Base-by-base conservation (phyloP, 176 grass and related monocot genomes). In the bread wheat (Triticum aestivum) region DNA sequence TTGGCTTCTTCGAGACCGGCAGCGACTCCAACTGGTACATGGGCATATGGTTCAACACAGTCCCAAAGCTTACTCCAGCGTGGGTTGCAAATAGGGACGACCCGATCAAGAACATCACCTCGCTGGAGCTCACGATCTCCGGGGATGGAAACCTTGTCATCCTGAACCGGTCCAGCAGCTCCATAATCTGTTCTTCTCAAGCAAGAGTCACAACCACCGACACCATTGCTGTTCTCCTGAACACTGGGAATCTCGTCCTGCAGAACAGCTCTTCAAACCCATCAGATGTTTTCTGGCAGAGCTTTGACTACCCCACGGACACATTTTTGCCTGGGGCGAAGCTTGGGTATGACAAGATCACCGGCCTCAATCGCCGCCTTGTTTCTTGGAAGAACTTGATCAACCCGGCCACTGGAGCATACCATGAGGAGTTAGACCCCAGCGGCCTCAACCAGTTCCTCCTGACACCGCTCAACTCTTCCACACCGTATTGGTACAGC, bases 261-360 rank as follows among this genome's bases (percentile, higher is more conserved):
- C 64, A 74, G 56, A 3, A 59, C n/a, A 79, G 56, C 37, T 27
- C 34, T 27, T 20, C 33, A 23, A 56, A 81, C 35, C 54, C 83
- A 11, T 82, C 78, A 24, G 30, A 32, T 61, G 38, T 86, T 15
- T 18, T 86, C 56, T 93, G 92, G 92, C 85, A 93, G 72, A 93
- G 92, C 84, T 91, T 93, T 38, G 83, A 91, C 58, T 49, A 91
- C 29, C 89, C 83, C 1, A 83, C 89, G 1, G 79, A 94, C 26
- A 89, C 89, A 9, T 47, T 87, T 80, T 21, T 91, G 12, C 41
- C 83, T 0, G 92, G 83, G 6, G 85, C 65, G 26, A 90, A 80
- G 67, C 59, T 92, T 7, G 81, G 91, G 13, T 44, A 82, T 52
- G 80, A 89, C 79, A 85, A 83, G n/a, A 75, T 33, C 42, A 88